Evolutionary conservation across 495 filamentous ascomycete genomes (phyloP).

Genomic region (Xylaria palmicola): DNA sequence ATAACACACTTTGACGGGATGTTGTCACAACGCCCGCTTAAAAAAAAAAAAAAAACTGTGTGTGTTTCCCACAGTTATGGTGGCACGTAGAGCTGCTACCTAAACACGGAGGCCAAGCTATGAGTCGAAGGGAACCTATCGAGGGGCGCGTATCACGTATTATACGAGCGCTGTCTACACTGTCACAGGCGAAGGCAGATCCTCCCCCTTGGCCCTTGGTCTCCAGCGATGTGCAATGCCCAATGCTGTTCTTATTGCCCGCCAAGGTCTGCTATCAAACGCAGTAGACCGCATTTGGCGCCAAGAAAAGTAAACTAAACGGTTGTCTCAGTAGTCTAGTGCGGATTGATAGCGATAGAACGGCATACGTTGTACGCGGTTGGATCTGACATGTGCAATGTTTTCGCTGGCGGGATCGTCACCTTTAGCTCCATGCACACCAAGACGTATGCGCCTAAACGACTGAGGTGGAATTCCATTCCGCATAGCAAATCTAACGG

Average conservation of each 20-base stretch:
- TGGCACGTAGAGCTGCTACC: background rate
- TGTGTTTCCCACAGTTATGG: background rate
- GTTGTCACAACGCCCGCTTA: too few relatives aligned
- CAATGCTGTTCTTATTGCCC: background rate
- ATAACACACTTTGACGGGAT: slow-evolving; percentile 1
- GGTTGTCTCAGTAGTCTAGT: too few relatives aligned
- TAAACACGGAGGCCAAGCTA: background rate
- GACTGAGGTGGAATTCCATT: background rate
- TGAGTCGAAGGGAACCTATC: background rate
- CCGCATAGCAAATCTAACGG: background rate
- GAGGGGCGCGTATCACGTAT: background rate
- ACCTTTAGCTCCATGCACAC: too few relatives aligned
- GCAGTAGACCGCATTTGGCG: background rate
- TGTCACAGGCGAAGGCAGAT: background rate
- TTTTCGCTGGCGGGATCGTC: background rate
- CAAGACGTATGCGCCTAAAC: background rate
- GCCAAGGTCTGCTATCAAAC: slow-evolving; percentile 1
- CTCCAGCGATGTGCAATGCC: slow-evolving; percentile 4
- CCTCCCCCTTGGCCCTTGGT: too few relatives aligned
- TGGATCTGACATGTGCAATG: background rate
- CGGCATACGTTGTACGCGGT: background rate
- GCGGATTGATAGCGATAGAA: background rate
- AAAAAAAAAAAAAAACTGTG: too few relatives aligned
- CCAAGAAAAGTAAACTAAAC: too few relatives aligned
- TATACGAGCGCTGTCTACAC: background rate